These are phyloP conservation scores for Asterella californica DNA, from an alignment of 225 moss, liverwort and hornwort species.

Conservation along the genomic window DNA sequence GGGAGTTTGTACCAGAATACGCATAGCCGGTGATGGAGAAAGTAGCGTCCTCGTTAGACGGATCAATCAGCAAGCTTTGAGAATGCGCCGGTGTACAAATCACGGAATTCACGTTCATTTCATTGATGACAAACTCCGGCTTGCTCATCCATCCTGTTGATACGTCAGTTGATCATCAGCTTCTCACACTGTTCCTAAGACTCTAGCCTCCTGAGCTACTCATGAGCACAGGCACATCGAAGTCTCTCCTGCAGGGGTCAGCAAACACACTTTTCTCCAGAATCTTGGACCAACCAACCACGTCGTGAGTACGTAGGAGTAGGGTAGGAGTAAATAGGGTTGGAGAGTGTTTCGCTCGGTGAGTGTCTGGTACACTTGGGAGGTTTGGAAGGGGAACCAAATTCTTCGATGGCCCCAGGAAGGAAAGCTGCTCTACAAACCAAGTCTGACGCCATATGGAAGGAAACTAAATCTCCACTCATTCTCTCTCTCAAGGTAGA, in stretches of 20 bases:
- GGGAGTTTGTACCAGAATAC: slow-evolving; percentile 29
- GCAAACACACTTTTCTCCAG: not conserved
- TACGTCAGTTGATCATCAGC: not conserved
- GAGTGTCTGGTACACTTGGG: not conserved
- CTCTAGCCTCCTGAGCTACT: not conserved
- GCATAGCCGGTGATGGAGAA: slow-evolving; percentile 39
- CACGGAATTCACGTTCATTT: slow-evolving; percentile 44
- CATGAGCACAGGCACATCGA: not conserved
- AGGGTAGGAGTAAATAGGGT: not conserved
- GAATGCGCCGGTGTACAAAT: slow-evolving; percentile 40
- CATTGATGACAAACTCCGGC: slow-evolving; percentile 36
- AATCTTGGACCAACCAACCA: not conserved
- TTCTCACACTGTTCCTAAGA: not conserved
- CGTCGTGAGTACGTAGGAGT: not conserved
- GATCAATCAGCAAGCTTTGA: slow-evolving; percentile 27
- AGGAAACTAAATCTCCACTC: not conserved
- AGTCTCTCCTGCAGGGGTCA: not conserved
- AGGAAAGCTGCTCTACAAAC: not conserved
- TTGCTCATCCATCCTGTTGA: slow-evolving; percentile 41
- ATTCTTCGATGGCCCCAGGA: not conserved
- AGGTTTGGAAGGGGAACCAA: not conserved
- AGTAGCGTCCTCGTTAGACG: slow-evolving; percentile 35
- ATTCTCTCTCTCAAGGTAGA: not conserved
- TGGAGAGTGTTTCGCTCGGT: not conserved
- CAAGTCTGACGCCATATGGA: not conserved